Evolutionary conservation across 2,329 filamentous ascomycete species (phyloP), one percentile per base, ranked within the genome.

Genomic region (Colletotrichum tropicicola): DNA sequence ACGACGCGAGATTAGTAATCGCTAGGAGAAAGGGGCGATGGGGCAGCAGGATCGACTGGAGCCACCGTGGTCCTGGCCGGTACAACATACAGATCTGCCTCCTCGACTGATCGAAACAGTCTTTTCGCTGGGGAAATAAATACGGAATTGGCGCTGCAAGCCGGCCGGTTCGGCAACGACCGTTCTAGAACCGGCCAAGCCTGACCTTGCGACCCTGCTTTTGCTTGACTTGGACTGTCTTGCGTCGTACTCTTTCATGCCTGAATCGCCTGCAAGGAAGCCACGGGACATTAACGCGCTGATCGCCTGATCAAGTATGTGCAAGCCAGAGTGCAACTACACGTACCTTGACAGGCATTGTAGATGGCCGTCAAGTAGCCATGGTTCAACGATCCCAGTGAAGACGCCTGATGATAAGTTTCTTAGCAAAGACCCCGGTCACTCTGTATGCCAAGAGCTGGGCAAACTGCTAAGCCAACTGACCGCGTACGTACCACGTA

Each of bases 121-220:
- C 19, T 89, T 78, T 10, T 86, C 77, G 1, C 91, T 93, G 3
- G 94, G 94, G 71, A 95, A 98, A 77, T 94, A 97, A 54, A 97
- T 85, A 9, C 90, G 87, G 69, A 96, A 86, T 49, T 82, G 82
- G 30, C 87, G 77, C 66, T 79, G 78, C 35, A 80, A 68, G 55
- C 59, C 59, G 19, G 52, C 59, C 30, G 54, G 13, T 23, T 45
- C 72, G 25, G 12, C 41, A 41, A 8, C 21, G 44, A 28, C 44
- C n/a, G 28, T 43, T 56, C 51, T 47, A 55, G 51, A 51, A 56
- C 12, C 28, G 23, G 12, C 19, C 21, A 49, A 5, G 37, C 57
- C 44, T 55, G 57, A 23, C 51, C 25, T 48, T 49, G 17, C 44
- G 44, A 63, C 63, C 59, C 72, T 74, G 30, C 65, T 73, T 65